Conservation (phyloP, 2,329 filamentous ascomycete genomes). For the Beauveria brongniartii region DNA sequence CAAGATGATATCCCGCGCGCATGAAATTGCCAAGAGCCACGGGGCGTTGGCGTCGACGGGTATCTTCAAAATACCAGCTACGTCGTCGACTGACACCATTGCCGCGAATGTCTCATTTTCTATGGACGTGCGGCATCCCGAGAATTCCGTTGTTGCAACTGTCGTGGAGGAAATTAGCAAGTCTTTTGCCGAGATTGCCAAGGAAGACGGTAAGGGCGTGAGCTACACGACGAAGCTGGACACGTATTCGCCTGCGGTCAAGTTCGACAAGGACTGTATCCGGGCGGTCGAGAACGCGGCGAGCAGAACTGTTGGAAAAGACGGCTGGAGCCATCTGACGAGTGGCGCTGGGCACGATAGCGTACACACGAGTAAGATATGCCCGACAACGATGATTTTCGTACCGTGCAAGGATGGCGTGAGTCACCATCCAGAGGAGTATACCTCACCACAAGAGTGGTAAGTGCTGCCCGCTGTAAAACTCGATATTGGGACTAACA, state of each 20-base stretch:
- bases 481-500: background rate
- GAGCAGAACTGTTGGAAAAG: conserved; percentile 40
- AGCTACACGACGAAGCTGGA: conserved; percentile 53
- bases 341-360: conserved; percentile 33
- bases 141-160: conserved; percentile 43
- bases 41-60: conserved; percentile 24
- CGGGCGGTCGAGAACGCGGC: conserved; percentile 53
- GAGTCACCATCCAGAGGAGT: conserved; percentile 30
- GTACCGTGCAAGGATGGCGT: conserved; percentile 28
- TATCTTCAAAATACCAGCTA: conserved; percentile 35
- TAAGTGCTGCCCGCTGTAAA: background rate
- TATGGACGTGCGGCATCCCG: conserved; percentile 54
- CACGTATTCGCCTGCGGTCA: conserved; percentile 49
- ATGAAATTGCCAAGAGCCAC: conserved; percentile 19
- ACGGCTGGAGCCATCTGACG: conserved; percentile 26
- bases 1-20: conserved; percentile 25
- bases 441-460: conserved; percentile 28
- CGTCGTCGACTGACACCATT: conserved; percentile 64
- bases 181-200: conserved; percentile 18
- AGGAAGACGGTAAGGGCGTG: conserved; percentile 22
- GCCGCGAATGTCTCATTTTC: conserved; percentile 58
- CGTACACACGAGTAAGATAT: conserved; percentile 24
- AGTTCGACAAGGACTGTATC: conserved; percentile 60
- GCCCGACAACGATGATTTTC: conserved; percentile 32
- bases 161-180: conserved; percentile 25